Evolutionary conservation across 768 basidiomycete species (phyloP), one percentile per base, ranked within the genome.

Genomic region (Tulasnella sp.): DNA sequence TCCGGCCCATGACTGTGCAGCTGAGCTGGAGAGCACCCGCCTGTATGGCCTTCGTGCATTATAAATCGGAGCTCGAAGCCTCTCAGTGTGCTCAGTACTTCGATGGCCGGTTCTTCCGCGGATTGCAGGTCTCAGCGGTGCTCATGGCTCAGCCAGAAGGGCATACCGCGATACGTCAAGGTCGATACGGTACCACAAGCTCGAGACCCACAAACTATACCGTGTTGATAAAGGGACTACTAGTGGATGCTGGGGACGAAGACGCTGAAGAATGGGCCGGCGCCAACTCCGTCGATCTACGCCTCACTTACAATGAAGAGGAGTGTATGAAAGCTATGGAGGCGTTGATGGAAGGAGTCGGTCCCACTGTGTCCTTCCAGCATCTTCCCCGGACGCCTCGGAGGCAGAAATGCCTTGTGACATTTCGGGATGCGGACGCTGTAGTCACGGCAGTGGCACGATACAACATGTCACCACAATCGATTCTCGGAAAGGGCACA

Each of bases 41-140:
- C 21, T 75, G 75, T 43, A 72, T 73, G 1, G 85, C 78, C 0
- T 90, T 80, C 61, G 80, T 78, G 13, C 87, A 88, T 1, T 90
- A 85, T 64, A 67, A 72, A 0, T 76, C 74, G 0, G 63, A 72
- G 53, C 70, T 72, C 44, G 72, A 74, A 9, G 86, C 88, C 0
- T 69, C 76, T 23, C 66, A 69, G 21, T 85, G 78, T 1, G 76
- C 87, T 4, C 69, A 72, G 10, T 68, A 70, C 0, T 72, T 80
- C 0, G 70, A 74, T 15, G 70, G 68, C 0, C 66, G 64, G 1
- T 70, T 72, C 0, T 67, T 78, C 26, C 68, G 73, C 0, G 76
- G 75, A 21, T 71, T 70, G 43, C 68, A 72, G 56, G 65, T 86
- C 1, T 70, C 71, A 4, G 85, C 81, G 0, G 67, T 63, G 1